phyloP scores from a whole-genome alignment of 106 monocot genomes.

The Gastrodia elata region DNA sequence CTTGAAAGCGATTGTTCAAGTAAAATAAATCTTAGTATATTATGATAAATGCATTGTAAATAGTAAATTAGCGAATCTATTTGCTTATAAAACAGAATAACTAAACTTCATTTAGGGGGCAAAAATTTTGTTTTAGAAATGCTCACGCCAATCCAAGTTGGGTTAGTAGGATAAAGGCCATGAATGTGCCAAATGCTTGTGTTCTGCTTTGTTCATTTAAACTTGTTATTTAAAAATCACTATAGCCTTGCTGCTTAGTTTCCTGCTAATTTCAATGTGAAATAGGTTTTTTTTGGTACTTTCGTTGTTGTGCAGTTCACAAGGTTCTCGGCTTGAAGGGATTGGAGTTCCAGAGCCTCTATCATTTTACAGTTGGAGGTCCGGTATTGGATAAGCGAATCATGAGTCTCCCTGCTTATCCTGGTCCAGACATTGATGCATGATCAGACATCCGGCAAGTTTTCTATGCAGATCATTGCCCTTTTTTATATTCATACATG shows the following conservation, averaged over 20 bases:
- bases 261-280: neutral
- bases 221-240: too few relatives aligned
- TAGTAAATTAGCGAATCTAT: neutral
- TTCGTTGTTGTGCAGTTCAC: constrained; percentile 45
- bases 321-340: constrained; percentile 70
- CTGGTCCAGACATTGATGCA: constrained; percentile 80
- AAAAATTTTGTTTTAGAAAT: too few relatives aligned
- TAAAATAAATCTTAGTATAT: too few relatives aligned
- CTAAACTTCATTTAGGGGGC: neutral
- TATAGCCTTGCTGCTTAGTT: neutral
- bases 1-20: too few relatives aligned
- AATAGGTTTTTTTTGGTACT: neutral
- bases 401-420: constrained; percentile 93
- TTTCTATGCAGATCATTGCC: neutral
- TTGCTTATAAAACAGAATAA: neutral
- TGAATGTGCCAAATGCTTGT: too few relatives aligned
- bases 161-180: too few relatives aligned
- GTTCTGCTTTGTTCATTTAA: too few relatives aligned
- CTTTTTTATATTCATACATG: neutral
- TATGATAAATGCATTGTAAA: neutral
- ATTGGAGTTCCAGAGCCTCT: constrained; percentile 89
- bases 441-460: constrained; percentile 7
- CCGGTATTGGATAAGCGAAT: constrained; percentile 78
- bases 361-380: constrained; percentile 90
- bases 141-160: too few relatives aligned